A percentile compares a stretch with the other conserved stretches of the same genome.
phyloP scores from a whole-genome alignment of 805 yeast genomes.

The Candida ascalaphidarum region DNA sequence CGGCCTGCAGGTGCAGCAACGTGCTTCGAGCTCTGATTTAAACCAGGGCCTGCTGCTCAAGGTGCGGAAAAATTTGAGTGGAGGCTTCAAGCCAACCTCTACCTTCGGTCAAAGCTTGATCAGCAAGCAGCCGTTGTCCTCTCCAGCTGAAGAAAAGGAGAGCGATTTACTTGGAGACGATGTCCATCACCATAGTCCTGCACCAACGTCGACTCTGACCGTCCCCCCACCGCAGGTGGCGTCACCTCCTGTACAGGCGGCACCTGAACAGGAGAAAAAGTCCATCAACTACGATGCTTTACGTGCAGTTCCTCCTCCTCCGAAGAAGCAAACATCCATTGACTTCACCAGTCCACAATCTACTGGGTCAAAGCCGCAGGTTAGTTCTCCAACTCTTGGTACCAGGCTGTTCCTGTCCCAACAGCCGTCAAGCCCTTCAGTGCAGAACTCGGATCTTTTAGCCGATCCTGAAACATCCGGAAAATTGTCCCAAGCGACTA shows the following conservation, averaged over 20 bases:
- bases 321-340: conserved; percentile 8
- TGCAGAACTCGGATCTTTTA: conserved; percentile 39
- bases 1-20: conserved; percentile 11
- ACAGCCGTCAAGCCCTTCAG: neutral
- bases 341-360: conserved; percentile 11
- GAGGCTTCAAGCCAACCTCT: conserved; percentile 72
- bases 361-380: conserved; percentile 1
- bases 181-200: conserved; percentile 13
- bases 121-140: conserved; percentile 11
- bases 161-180: conserved; percentile 29
- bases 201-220: conserved; percentile 9
- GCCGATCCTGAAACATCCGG: conserved; percentile 58
- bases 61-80: conserved; percentile 22
- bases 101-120: conserved; percentile 72
- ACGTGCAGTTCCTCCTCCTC: conserved; percentile 39
- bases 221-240: conserved; percentile 21
- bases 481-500: conserved; percentile 67
- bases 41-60: conserved; percentile 15
- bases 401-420: neutral
- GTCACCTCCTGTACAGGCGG: conserved; percentile 1
- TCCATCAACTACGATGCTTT: conserved; percentile 43
- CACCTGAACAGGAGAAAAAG: conserved; percentile 8
- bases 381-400: conserved; percentile 1
- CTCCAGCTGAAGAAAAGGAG: conserved; percentile 10
- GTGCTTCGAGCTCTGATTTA: conserved; percentile 28